Conservation (phyloP, 441 rosid species). For the Gossypium lobatum region DNA sequence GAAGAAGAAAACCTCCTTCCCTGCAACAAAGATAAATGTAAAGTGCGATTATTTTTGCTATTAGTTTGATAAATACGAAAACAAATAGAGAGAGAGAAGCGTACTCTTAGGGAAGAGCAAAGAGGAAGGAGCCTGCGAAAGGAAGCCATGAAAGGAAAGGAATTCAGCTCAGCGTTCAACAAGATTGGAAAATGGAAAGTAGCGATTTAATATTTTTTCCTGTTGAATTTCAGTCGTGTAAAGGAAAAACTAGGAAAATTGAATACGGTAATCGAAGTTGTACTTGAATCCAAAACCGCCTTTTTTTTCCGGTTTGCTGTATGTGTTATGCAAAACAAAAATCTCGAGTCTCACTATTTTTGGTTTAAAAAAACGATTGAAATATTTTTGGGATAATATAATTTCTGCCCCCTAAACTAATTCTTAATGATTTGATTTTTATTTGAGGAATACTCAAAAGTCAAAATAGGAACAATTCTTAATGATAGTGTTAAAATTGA, state of each 20-base stretch:
- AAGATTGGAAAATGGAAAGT: not conserved
- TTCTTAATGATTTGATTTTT: too few relatives aligned
- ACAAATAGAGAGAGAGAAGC: not conserved
- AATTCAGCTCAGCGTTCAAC: slow-evolving; percentile 19
- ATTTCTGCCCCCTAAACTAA: not conserved
- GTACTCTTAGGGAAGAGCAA: slow-evolving; percentile 30
- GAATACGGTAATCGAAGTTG: not conserved
- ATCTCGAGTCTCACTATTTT: too few relatives aligned
- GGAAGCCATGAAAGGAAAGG: slow-evolving; percentile 32
- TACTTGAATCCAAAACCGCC: not conserved
- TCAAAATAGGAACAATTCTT: too few relatives aligned
- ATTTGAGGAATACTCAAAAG: too few relatives aligned
- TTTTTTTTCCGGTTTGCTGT: not conserved
- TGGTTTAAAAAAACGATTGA: too few relatives aligned
- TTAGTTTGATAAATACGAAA: not conserved
- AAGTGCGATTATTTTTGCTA: not conserved
- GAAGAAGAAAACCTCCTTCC: slow-evolving; percentile 22
- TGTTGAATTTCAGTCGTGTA: not conserved
- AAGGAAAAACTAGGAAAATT: not conserved
- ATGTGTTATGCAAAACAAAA: too few relatives aligned
- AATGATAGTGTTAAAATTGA: too few relatives aligned
- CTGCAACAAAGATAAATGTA: slow-evolving; percentile 28
- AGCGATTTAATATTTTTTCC: not conserved
- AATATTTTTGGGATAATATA: not conserved
- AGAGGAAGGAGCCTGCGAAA: slow-evolving; percentile 44